Percentiles rank a stretch among this genome's conserved stretches.
Evolutionary conservation across 148 eudicot species (phyloP).

Genomic region (Persicaria tinctoria): DNA sequence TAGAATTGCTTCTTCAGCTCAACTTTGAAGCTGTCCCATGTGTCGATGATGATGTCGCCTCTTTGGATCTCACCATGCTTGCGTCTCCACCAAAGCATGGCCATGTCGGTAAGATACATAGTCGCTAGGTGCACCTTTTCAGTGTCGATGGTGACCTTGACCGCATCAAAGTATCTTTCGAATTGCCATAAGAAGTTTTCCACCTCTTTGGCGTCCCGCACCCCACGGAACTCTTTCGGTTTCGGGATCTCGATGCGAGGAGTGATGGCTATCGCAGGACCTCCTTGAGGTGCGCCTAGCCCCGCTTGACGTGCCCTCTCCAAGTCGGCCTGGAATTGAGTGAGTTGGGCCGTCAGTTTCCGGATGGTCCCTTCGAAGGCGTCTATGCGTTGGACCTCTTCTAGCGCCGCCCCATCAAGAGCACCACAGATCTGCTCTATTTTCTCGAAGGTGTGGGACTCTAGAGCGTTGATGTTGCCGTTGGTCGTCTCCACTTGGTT

Average conservation of each 20-base stretch:
- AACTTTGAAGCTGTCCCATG: neutral
- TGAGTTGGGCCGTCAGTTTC: neutral
- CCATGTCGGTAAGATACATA: neutral
- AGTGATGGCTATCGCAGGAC: neutral
- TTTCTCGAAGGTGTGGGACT: neutral
- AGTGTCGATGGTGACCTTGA: neutral
- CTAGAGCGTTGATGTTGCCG: neutral
- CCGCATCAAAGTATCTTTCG: neutral
- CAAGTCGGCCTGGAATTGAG: neutral
- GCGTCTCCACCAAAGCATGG: constrained; percentile 1
- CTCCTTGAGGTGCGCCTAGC: neutral
- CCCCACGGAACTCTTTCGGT: neutral
- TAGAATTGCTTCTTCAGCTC: neutral
- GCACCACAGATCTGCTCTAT: neutral
- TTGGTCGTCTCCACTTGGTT: no score
- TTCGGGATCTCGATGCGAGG: neutral
- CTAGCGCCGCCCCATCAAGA: neutral
- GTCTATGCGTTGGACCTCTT: neutral
- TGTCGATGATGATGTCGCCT: neutral
- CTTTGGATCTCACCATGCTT: neutral
- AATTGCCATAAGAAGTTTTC: neutral
- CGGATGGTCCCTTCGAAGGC: neutral
- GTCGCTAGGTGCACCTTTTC: neutral
- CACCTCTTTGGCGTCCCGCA: neutral
- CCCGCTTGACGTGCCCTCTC: neutral